Percentiles rank a stretch among this genome's conserved stretches.
These are phyloP conservation scores for Nannochloropsis salina DNA, from an alignment of 108 stramenopile species.

Conservation along the genomic window DNA sequence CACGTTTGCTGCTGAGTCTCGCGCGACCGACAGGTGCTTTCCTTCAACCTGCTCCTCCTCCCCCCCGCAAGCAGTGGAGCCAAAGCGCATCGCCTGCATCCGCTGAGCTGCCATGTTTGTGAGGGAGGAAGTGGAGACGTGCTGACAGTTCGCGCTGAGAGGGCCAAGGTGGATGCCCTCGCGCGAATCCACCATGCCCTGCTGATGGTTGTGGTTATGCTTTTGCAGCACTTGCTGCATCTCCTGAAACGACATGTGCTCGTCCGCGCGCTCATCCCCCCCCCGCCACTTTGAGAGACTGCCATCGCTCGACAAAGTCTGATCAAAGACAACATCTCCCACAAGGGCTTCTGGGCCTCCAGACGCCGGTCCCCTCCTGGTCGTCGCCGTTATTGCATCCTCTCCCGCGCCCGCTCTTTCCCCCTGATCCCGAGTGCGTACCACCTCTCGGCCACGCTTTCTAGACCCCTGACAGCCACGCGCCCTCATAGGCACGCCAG, in stretches of 20 bases:
- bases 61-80: neutral
- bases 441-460: conserved; percentile 16
- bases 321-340: neutral
- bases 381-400: neutral
- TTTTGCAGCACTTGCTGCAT: neutral
- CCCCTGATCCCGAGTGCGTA: neutral
- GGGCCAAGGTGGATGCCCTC: neutral
- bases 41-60: neutral
- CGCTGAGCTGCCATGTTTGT: neutral
- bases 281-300: neutral
- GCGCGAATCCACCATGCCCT: neutral
- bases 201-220: neutral
- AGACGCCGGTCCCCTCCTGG: neutral
- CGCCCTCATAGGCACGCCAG: no score
- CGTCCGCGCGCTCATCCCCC: neutral
- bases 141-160: neutral
- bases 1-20: no score
- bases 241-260: neutral
- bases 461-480: neutral
- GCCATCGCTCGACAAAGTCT: no score
- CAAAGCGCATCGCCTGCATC: conserved; percentile 8
- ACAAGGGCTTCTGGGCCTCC: neutral
- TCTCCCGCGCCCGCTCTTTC: neutral
- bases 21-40: neutral
- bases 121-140: neutral